phyloP scores from a whole-genome alignment of 345 rosid genomes.

The Anastatica hierochuntica region DNA sequence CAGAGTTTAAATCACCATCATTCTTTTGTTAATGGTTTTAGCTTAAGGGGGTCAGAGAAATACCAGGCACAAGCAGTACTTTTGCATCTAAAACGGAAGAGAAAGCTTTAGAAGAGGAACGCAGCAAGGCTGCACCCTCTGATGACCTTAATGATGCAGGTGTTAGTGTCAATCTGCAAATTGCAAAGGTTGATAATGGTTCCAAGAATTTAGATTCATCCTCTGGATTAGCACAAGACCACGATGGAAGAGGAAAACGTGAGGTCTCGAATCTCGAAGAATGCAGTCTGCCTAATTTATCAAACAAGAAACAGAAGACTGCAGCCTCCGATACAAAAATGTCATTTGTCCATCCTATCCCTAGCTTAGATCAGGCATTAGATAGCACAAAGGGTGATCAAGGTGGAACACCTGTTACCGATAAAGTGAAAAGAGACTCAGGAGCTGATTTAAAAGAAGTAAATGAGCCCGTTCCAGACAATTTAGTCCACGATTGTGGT shows the following conservation, averaged over 20 bases:
- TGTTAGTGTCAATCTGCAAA: conserved; percentile 22
- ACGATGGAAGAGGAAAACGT: conserved; percentile 48
- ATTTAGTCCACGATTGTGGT: conserved; percentile 19
- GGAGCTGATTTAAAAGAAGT: conserved; percentile 22
- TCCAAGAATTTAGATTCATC: conserved; percentile 27
- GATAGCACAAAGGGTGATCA: conserved; percentile 15
- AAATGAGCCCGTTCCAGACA: conserved; percentile 18
- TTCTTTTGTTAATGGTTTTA: conserved; percentile 34
- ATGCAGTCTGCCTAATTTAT: conserved; percentile 21
- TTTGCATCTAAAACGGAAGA: conserved; percentile 21
- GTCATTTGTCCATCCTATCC: conserved; percentile 4
- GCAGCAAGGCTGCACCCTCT: conserved; percentile 19
- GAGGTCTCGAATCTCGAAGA: conserved; percentile 30
- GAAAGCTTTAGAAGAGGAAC: conserved; percentile 31
- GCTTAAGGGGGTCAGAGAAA: conserved; percentile 43
- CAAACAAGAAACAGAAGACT: conserved; percentile 59
- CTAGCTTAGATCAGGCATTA: no score
- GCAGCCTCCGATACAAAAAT: conserved; percentile 14
- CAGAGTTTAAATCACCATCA: conserved; percentile 13
- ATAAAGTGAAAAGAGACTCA: conserved; percentile 29
- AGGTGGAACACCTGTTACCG: conserved; percentile 6
- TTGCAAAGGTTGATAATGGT: conserved; percentile 30
- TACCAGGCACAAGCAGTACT: conserved; percentile 33
- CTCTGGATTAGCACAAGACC: conserved; percentile 23
- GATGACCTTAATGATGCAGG: conserved; percentile 22